These are phyloP conservation scores for Venturia nashicola DNA, from an alignment of 2,329 filamentous ascomycete species.

Conservation along the genomic window DNA sequence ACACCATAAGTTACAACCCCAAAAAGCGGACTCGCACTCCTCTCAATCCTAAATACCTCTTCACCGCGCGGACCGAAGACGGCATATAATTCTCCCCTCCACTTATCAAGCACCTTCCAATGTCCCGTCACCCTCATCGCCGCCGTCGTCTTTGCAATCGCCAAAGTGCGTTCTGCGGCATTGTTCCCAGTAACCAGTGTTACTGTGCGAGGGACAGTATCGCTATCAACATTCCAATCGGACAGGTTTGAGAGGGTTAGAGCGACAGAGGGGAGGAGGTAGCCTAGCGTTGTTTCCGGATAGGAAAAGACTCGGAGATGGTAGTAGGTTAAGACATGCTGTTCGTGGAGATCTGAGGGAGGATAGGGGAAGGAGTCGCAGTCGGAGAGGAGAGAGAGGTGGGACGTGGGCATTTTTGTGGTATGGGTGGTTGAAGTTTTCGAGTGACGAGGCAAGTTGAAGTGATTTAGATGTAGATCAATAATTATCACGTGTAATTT, in stretches of 20 bases:
- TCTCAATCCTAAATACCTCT: slow-evolving; percentile 30
- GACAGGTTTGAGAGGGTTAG: slow-evolving; percentile 41
- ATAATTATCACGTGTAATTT: neutral
- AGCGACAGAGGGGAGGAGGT: slow-evolving; percentile 50
- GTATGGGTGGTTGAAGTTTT: neutral
- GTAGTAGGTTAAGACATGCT: slow-evolving; percentile 42
- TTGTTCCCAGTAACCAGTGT: slow-evolving; percentile 48
- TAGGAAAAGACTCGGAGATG: slow-evolving; percentile 56
- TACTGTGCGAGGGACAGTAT: slow-evolving; percentile 42
- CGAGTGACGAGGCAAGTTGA: no score
- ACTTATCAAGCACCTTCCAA: slow-evolving; percentile 55
- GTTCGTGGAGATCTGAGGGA: slow-evolving; percentile 37
- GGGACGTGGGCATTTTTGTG: neutral
- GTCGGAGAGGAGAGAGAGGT: neutral
- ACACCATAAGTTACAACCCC: slow-evolving; percentile 32
- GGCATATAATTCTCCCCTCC: slow-evolving; percentile 30
- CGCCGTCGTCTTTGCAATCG: slow-evolving; percentile 44
- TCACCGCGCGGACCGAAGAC: slow-evolving; percentile 26
- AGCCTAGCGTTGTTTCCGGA: slow-evolving; percentile 48
- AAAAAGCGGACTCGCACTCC: slow-evolving; percentile 28
- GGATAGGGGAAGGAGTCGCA: slow-evolving; percentile 54
- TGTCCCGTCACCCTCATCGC: slow-evolving; percentile 58
- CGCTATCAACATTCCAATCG: slow-evolving; percentile 48
- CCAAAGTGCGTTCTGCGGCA: slow-evolving; percentile 49
- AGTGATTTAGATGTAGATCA: no score